phyloP scores from a whole-genome alignment of 306 rosid genomes.

The Vicia sativa region DNA sequence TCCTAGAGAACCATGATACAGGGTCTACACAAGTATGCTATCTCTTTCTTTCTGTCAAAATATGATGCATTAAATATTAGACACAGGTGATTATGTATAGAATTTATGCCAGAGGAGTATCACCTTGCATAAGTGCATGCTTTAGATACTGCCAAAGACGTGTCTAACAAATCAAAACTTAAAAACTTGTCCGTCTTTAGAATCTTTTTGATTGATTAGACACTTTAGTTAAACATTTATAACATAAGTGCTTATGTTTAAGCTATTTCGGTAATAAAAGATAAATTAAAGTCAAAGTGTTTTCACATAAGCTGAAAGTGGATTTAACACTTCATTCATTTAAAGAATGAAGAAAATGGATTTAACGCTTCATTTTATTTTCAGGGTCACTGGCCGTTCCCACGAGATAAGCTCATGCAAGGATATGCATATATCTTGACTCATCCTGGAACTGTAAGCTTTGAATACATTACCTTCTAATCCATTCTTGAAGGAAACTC shows the following conservation, averaged over 20 bases:
- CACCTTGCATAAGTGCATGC: too few species aligned
- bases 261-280: too few species aligned
- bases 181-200: too few species aligned
- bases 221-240: too few species aligned
- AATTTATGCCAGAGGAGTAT: too few species aligned
- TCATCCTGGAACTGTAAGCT: constrained; percentile 80
- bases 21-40: constrained; percentile 79
- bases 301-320: too few species aligned
- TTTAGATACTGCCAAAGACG: too few species aligned
- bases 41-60: constrained; percentile 31
- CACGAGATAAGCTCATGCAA: constrained; percentile 74
- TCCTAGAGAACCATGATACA: constrained; percentile 84
- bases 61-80: constrained; percentile 9
- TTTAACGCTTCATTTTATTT: constrained; percentile 39
- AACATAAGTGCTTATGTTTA: too few species aligned
- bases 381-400: constrained; percentile 90
- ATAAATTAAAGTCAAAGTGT: too few species aligned
- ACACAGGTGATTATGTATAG: neutral
- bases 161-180: too few species aligned
- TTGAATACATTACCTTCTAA: constrained; percentile 24
- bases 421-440: constrained; percentile 86
- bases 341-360: constrained; percentile 31
- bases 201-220: too few species aligned
- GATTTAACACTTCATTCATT: too few species aligned
- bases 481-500: constrained; percentile 1